A percentile compares a stretch with the other conserved stretches of the same genome.
Evolutionary conservation across 495 filamentous ascomycete genomes (phyloP).

Genomic region (Aspergillus olivimuriae): DNA sequence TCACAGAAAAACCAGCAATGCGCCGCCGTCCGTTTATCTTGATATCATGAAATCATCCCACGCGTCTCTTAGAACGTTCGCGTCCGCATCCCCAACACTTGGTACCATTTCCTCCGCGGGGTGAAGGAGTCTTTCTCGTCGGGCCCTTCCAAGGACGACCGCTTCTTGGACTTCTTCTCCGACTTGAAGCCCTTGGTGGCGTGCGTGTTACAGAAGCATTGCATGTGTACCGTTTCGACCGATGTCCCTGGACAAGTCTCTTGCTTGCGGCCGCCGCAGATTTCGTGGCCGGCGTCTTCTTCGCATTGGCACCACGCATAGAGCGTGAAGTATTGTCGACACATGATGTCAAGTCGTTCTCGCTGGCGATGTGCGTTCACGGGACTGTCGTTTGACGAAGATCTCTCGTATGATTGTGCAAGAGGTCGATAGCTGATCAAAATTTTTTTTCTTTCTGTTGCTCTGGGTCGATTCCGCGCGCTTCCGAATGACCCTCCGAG

Average conservation of each 20-base stretch:
- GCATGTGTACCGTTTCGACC: conserved; percentile 38
- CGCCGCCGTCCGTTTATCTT: neutral
- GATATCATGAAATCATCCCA: neutral
- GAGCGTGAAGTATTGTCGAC: conserved; percentile 35
- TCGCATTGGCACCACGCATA: conserved; percentile 44
- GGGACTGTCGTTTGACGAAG: neutral
- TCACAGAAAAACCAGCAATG: neutral
- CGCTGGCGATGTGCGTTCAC: neutral
- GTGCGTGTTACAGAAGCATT: conserved; percentile 39
- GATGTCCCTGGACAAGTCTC: conserved; percentile 29
- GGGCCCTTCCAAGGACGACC: conserved; percentile 16
- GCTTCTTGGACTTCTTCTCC: conserved; percentile 28
- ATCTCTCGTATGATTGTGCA: neutral
- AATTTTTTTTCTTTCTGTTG: too few relatives aligned
- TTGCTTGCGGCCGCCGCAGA: conserved; percentile 24
- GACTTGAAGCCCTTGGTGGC: conserved; percentile 33
- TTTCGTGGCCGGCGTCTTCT: conserved; percentile 30
- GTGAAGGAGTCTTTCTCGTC: conserved; percentile 27
- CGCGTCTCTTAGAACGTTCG: conserved; percentile 8
- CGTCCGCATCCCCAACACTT: conserved; percentile 22
- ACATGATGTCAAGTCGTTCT: conserved; percentile 32
- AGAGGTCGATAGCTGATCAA: too few relatives aligned
- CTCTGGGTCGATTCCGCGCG: conserved; percentile 9
- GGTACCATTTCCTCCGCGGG: conserved; percentile 31
- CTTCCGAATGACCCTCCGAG: conserved; percentile 15